Evolutionary conservation across 768 basidiomycete species (phyloP).

Genomic region (Crucibulum laeve): DNA sequence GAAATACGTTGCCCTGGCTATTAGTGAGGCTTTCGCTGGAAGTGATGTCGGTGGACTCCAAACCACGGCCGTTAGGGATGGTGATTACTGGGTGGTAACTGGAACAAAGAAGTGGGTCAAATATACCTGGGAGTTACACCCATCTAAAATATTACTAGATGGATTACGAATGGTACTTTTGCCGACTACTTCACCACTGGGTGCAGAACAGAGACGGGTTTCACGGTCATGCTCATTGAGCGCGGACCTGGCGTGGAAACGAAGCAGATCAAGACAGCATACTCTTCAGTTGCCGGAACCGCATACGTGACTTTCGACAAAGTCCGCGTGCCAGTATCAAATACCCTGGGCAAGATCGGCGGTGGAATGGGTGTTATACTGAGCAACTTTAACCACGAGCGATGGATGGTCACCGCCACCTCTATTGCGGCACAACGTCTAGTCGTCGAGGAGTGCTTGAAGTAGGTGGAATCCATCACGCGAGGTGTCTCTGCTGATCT

Average conservation of each 20-base stretch:
- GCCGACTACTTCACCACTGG: slow-evolving; percentile 83
- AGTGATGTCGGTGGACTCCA: slow-evolving; percentile 82
- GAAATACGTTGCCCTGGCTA: slow-evolving; percentile 86
- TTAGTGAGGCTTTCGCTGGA: slow-evolving; percentile 92
- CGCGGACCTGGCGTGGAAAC: slow-evolving; percentile 74
- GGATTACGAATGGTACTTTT: slow-evolving; percentile 88
- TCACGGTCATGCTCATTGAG: slow-evolving; percentile 72
- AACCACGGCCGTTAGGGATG: slow-evolving; percentile 83
- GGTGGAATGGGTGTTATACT: slow-evolving; percentile 81
- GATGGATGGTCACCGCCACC: slow-evolving; percentile 80
- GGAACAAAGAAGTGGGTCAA: slow-evolving; percentile 83
- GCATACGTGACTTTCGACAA: slow-evolving; percentile 81
- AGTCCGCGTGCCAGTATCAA: slow-evolving; percentile 75
- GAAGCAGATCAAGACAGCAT: slow-evolving; percentile 88
- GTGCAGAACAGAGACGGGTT: slow-evolving; percentile 73
- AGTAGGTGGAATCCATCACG: slow-evolving; percentile 35
- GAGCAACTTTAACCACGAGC: slow-evolving; percentile 86
- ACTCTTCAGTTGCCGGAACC: slow-evolving; percentile 89
- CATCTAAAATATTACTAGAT: slow-evolving; percentile 34
- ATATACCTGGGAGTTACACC: not conserved
- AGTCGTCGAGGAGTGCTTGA: slow-evolving; percentile 87
- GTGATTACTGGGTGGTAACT: slow-evolving; percentile 82
- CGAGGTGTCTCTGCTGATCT: slow-evolving; percentile 3
- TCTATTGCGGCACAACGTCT: slow-evolving; percentile 73
- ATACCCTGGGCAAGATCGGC: slow-evolving; percentile 86